Conservation (phyloP, 1,284 basidiomycete genomes). For the Dichomitus squalens region DNA sequence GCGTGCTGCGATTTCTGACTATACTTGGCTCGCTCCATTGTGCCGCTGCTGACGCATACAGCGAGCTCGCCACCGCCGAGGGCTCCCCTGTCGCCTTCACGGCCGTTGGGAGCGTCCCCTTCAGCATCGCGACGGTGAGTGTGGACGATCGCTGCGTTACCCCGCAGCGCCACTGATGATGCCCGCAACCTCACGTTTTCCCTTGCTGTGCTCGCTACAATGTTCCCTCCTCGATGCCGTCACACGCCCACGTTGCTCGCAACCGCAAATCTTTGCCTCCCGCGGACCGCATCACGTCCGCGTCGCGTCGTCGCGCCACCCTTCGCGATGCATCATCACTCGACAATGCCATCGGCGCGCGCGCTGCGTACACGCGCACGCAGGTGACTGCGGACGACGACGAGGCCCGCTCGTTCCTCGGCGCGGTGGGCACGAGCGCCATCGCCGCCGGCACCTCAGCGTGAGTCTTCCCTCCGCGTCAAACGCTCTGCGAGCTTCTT, state of each 20-base stretch:
- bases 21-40: no score
- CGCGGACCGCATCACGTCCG: background rate
- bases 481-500: background rate
- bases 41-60: background rate
- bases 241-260: background rate
- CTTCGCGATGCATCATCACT: no score
- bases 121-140: slow-evolving; percentile 17
- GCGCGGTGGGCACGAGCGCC: slow-evolving; percentile 14
- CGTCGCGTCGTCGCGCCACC: background rate
- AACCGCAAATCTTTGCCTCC: background rate
- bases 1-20: no score
- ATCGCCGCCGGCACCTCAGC: slow-evolving; percentile 12
- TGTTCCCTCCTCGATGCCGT: no score
- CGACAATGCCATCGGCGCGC: no score
- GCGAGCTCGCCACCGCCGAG: slow-evolving; percentile 6
- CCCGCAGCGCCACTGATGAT: background rate
- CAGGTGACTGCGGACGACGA: background rate
- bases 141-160: background rate
- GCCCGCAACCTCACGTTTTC: background rate
- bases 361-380: no score
- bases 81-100: slow-evolving; percentile 13
- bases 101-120: slow-evolving; percentile 11
- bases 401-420: slow-evolving; percentile 7
- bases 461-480: slow-evolving; percentile 10
- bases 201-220: background rate